phyloP scores from a whole-genome alignment of 2,329 filamentous ascomycete species.

The Fusarium floridanum region DNA sequence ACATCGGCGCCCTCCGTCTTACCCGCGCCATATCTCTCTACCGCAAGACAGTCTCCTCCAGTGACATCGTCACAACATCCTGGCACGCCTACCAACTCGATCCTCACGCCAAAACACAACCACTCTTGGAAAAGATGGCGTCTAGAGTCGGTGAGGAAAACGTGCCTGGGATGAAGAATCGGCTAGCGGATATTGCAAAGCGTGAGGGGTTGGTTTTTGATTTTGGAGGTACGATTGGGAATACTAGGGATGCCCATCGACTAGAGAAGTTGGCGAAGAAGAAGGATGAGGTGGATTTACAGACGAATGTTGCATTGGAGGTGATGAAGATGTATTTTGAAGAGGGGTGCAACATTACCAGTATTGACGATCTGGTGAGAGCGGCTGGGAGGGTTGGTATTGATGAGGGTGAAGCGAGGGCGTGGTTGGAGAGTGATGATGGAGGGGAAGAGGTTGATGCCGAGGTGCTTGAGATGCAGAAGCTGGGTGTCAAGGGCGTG shows the following conservation, averaged over 20 bases:
- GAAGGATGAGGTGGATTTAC: slow-evolving; percentile 53
- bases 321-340: slow-evolving; percentile 78
- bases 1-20: slow-evolving; percentile 82
- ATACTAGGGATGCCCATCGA: slow-evolving; percentile 61
- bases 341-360: slow-evolving; percentile 73
- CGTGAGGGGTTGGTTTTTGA: slow-evolving; percentile 79
- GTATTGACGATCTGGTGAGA: slow-evolving; percentile 62
- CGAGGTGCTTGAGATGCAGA: slow-evolving; percentile 66
- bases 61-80: slow-evolving; percentile 78
- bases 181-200: slow-evolving; percentile 69
- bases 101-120: slow-evolving; percentile 67
- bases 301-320: slow-evolving; percentile 71
- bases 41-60: slow-evolving; percentile 69
- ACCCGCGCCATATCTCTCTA: slow-evolving; percentile 78
- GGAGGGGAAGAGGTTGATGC: slow-evolving; percentile 70
- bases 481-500: slow-evolving; percentile 72
- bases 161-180: slow-evolving; percentile 67
- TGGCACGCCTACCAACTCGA: slow-evolving; percentile 89
- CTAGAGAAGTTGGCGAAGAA: slow-evolving; percentile 76
- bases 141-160: slow-evolving; percentile 76
- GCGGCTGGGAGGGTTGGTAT: slow-evolving; percentile 69
- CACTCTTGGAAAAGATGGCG: slow-evolving; percentile 65
- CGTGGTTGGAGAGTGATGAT: slow-evolving; percentile 65
- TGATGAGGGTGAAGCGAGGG: slow-evolving; percentile 63
- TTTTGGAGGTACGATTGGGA: slow-evolving; percentile 65